Percentiles rank a stretch among this genome's conserved stretches.
These are phyloP conservation scores for Coelastrella sp. DNA, from an alignment of 139 green algal species.

Conservation along the genomic window DNA sequence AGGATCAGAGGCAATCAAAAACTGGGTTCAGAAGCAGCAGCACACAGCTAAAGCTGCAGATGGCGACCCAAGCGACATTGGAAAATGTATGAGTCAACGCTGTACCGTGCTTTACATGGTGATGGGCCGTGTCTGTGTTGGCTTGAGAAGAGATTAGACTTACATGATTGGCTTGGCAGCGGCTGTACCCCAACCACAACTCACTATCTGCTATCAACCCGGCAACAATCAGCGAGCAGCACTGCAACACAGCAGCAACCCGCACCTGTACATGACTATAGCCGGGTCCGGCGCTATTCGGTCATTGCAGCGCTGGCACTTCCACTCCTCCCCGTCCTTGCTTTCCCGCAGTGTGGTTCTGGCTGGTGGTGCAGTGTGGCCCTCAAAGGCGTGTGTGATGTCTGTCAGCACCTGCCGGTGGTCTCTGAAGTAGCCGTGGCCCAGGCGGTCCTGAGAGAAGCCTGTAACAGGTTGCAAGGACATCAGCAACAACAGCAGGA, in stretches of 20 bases:
- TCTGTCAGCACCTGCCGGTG: conserved; percentile 17
- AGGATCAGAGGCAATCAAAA: not conserved
- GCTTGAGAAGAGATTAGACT: no score
- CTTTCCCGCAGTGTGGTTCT: not conserved
- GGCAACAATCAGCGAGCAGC: not conserved
- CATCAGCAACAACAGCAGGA: not conserved
- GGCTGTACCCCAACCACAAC: not conserved
- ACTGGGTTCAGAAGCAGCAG: not conserved
- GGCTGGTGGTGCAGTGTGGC: not conserved
- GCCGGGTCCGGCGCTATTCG: not conserved
- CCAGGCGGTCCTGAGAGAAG: conserved; percentile 7
- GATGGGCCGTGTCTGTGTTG: no score
- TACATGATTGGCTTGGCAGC: no score
- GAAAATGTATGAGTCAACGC: no score
- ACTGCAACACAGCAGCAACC: not conserved
- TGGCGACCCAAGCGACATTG: not conserved
- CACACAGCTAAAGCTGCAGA: not conserved
- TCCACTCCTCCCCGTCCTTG: conserved; percentile 17
- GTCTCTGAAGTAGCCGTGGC: conserved; percentile 19
- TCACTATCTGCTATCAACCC: not conserved
- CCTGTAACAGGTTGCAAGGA: not conserved
- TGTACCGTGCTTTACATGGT: no score
- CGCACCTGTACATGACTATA: not conserved
- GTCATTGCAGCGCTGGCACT: not conserved
- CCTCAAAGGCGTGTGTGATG: not conserved